A percentile compares a stretch with the other conserved stretches of the same genome.
Conservation (phyloP, 2,329 filamentous ascomycete species). For the Pseudocercospora vitis region DNA sequence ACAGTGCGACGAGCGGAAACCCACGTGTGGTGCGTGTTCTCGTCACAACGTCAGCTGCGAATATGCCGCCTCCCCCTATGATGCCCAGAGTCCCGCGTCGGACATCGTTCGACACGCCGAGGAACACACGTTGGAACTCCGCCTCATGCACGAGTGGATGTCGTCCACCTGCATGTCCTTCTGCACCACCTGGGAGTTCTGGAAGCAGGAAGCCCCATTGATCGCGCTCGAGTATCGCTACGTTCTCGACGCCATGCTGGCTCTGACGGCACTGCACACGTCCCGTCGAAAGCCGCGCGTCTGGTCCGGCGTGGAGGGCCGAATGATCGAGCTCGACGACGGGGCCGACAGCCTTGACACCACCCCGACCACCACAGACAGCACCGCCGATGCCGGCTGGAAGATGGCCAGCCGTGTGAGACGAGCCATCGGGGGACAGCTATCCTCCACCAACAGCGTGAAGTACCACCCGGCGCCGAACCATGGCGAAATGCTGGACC, state of each 20-base stretch:
- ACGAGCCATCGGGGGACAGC: not conserved
- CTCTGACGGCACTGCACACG: conserved; percentile 26
- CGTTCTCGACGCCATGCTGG: conserved; percentile 27
- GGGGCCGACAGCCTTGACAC: not conserved
- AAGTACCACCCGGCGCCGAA: conserved; percentile 1
- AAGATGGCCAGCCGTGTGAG: conserved; percentile 5
- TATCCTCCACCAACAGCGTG: not conserved
- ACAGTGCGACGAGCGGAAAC: conserved; percentile 27
- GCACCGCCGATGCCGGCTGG: conserved; percentile 10
- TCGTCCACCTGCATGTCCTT: conserved; percentile 20
- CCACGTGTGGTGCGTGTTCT: conserved; percentile 26
- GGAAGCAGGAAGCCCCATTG: conserved; percentile 28
- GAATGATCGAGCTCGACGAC: conserved; percentile 16
- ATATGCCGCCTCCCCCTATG: conserved; percentile 22
- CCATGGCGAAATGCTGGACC: conserved; percentile 24
- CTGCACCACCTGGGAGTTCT: conserved; percentile 27
- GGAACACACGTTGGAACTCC: conserved; percentile 19
- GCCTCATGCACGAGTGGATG: conserved; percentile 24
- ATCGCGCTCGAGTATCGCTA: conserved; percentile 27
- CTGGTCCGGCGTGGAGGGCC: conserved; percentile 27
- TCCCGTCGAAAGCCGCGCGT: conserved; percentile 21
- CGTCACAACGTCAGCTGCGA: conserved; percentile 28
- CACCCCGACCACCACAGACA: not conserved
- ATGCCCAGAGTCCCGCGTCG: conserved; percentile 10
- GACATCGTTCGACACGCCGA: conserved; percentile 2